Evolutionary conservation across 768 basidiomycete species (phyloP), one percentile per base, ranked within the genome.

Genomic region (Leccinum imitatum): DNA sequence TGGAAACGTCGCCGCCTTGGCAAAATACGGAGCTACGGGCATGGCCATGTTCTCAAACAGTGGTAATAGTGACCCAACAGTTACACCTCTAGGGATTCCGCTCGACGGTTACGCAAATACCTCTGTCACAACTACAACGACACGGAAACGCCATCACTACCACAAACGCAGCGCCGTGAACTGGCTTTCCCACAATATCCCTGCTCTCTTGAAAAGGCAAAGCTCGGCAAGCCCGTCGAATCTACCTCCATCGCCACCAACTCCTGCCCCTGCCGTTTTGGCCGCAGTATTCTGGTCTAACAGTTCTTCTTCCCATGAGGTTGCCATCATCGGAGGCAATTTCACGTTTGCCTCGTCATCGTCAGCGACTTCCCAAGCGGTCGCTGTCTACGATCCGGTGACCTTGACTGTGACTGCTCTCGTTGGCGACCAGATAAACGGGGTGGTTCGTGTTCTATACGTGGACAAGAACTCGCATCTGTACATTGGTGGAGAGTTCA

Each of bases 221-320:
- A 67, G 78, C n/a, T 63, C 77, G n/a, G 70, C 72, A 47, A 73
- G 77, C 31, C 69, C 83, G 7, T 63, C 80, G 2, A 73, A 82
- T 1, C 81, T 92, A n/a, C 87, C 91, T 15, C 57, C 82, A 15
- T 48, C 76, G 1, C 78, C 84, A 30, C 74, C 84, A 10, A 79
- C 86, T 2, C 77, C 82, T 1, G 90, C 93, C 1, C 93, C 94
- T 0, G 87, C 92, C 17, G 85, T 98, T 60, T 79, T 97, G 57
- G 83, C 92, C 0, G 96, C 93, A 33, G 83, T 84, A 2, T 98
- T 94, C 78, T 98, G 93, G 92, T 89, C 84, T 7, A 97, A 98
- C 69, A 79, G 79, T 39, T 82, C 87, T 2, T 85, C 85, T 3
- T 77, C 76, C 10, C 80, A 82, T 5, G 84, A 91, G 58, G 73